A percentile compares a stretch with the other conserved stretches of the same genome.
Conservation (phyloP, 208 protist genomes). For the Leishmania gerbilli region DNA sequence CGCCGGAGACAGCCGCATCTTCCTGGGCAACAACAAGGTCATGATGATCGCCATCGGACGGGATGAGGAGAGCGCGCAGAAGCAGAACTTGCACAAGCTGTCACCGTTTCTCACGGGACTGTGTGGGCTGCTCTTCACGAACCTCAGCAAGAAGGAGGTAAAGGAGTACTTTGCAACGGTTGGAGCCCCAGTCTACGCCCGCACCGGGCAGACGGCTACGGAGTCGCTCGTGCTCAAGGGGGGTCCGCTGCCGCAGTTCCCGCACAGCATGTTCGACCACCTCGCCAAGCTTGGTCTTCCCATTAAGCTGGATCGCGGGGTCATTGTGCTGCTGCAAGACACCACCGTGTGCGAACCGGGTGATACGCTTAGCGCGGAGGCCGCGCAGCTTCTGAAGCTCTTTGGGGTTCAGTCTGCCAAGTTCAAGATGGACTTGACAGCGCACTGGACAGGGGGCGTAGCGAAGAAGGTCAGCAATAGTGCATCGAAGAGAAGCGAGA, state of each 20-base stretch:
- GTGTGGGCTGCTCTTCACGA: constrained; percentile 94
- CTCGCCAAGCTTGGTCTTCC: constrained; percentile 91
- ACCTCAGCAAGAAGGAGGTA: constrained; percentile 87
- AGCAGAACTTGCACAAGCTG: constrained; percentile 90
- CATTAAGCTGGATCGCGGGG: constrained; percentile 89
- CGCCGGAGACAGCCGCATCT: constrained; percentile 83
- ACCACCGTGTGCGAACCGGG: constrained; percentile 89
- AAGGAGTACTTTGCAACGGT: constrained; percentile 89
- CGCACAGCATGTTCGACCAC: constrained; percentile 93
- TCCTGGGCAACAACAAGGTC: constrained; percentile 95
- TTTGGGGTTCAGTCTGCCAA: constrained; percentile 83
- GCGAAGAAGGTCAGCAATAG: constrained; percentile 64
- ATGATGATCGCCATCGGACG: constrained; percentile 93
- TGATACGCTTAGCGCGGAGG: constrained; percentile 90
- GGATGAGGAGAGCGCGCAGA: constrained; percentile 75
- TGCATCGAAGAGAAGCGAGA: neutral
- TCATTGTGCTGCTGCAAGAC: constrained; percentile 90
- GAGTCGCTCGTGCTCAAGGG: constrained; percentile 71
- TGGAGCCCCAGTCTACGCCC: constrained; percentile 82
- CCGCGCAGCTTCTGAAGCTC: constrained; percentile 89
- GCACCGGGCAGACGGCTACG: constrained; percentile 79
- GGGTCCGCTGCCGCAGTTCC: constrained; percentile 87
- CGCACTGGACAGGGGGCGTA: constrained; percentile 89
- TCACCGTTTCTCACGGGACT: constrained; percentile 80
- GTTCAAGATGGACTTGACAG: constrained; percentile 86